phyloP scores from a whole-genome alignment of 1,139 yeast species.

The Kodamaea fungicola region DNA sequence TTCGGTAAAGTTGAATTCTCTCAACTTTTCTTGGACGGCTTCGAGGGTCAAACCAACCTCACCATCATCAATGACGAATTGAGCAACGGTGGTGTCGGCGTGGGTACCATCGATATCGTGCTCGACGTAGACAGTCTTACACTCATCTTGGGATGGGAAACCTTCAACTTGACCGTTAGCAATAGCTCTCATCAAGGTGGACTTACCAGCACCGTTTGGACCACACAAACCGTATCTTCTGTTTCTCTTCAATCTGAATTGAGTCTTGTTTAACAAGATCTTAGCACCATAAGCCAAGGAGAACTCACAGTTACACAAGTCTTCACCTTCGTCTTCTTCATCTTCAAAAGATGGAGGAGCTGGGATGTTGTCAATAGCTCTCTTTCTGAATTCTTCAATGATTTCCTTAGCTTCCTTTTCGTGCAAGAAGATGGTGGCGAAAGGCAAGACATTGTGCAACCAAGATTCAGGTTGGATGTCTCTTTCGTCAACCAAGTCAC shows the following conservation, averaged over 20 bases:
- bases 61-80: slow-evolving; percentile 81
- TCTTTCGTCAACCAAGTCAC: slow-evolving; percentile 98
- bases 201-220: slow-evolving; percentile 99
- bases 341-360: slow-evolving; percentile 93
- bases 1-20: slow-evolving; percentile 87
- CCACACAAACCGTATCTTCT: slow-evolving; percentile 99
- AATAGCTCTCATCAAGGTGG: slow-evolving; percentile 99
- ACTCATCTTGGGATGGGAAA: slow-evolving; percentile 98
- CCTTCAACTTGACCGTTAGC: slow-evolving; percentile 99
- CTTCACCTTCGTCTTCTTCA: slow-evolving; percentile 99
- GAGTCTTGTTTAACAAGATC: slow-evolving; percentile 98
- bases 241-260: slow-evolving; percentile 98
- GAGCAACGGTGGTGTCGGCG: slow-evolving; percentile 90
- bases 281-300: slow-evolving; percentile 99
- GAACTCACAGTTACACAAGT: slow-evolving; percentile 99
- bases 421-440: slow-evolving; percentile 93
- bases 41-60: slow-evolving; percentile 73
- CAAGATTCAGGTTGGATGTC: slow-evolving; percentile 89
- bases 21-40: slow-evolving; percentile 67
- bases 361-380: slow-evolving; percentile 97
- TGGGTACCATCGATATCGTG: slow-evolving; percentile 98
- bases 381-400: slow-evolving; percentile 92
- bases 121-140: slow-evolving; percentile 98
- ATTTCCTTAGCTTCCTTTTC: slow-evolving; percentile 87
- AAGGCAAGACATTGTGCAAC: slow-evolving; percentile 85